Percentiles rank a stretch among this genome's conserved stretches.
These are phyloP conservation scores for Francoa sonchifolia DNA, from an alignment of 441 rosid species.

Conservation along the genomic window DNA sequence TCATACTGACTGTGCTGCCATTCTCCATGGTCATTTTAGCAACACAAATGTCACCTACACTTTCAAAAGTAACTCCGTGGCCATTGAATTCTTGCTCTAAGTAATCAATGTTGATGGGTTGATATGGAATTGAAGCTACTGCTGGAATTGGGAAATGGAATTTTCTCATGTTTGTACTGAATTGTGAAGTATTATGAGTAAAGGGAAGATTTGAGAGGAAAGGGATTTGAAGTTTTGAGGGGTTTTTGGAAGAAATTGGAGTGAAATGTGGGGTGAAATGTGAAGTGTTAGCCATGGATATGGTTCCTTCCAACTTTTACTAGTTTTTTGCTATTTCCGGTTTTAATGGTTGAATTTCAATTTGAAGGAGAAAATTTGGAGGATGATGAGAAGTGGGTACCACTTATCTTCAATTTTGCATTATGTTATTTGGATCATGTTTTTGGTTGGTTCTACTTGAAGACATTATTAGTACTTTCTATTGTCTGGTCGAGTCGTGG, in stretches of 20 bases:
- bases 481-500: no score
- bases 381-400: constrained; percentile 10
- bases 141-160: constrained; percentile 19
- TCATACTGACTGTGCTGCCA: constrained; percentile 51
- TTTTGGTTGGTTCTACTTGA: constrained; percentile 21
- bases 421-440: constrained; percentile 18
- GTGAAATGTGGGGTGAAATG: constrained; percentile 24
- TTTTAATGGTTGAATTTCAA: no score
- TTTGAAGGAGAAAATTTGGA: no score
- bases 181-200: constrained; percentile 12
- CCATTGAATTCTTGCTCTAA: constrained; percentile 58
- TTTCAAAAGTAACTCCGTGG: constrained; percentile 65
- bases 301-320: constrained; percentile 1
- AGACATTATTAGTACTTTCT: no score
- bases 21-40: constrained; percentile 50
- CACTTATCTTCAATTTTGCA: constrained; percentile 19
- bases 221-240: constrained; percentile 4
- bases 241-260: constrained; percentile 11
- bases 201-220: constrained; percentile 13
- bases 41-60: constrained; percentile 45
- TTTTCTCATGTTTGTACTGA: constrained; percentile 15
- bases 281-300: constrained; percentile 27
- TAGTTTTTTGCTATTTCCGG: not conserved
- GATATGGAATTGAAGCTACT: constrained; percentile 43
- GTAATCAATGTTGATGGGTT: constrained; percentile 49